phyloP scores from a whole-genome alignment of 2,329 filamentous ascomycete species.

The Chaetomiaceae sp. region DNA sequence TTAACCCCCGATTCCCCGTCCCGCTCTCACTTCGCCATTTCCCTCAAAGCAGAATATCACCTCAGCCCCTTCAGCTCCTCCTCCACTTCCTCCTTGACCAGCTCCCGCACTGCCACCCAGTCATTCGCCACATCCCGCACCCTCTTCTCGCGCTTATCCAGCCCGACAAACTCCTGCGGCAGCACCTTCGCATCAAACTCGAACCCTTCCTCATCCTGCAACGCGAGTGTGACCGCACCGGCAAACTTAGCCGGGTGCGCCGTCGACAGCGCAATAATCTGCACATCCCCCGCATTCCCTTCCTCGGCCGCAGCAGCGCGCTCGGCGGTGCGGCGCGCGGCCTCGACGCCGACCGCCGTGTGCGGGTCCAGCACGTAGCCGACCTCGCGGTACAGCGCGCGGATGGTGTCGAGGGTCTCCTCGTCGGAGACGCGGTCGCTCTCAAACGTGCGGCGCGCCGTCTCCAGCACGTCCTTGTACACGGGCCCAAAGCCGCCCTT shows the following conservation, averaged over 20 bases:
- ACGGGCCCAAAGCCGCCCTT: slow-evolving; percentile 77
- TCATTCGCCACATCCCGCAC: slow-evolving; percentile 63
- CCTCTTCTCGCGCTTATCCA: slow-evolving; percentile 69
- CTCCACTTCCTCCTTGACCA: slow-evolving; percentile 69
- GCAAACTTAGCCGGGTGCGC: slow-evolving; percentile 96
- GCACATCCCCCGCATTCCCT: too few species aligned
- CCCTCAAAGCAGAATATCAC: neutral
- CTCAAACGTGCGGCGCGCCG: slow-evolving; percentile 69
- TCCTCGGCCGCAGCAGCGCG: slow-evolving; percentile 44
- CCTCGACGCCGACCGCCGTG: slow-evolving; percentile 78
- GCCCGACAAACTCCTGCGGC: slow-evolving; percentile 72
- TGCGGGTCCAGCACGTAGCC: slow-evolving; percentile 87
- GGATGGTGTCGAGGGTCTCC: slow-evolving; percentile 64
- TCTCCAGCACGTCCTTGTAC: slow-evolving; percentile 62
- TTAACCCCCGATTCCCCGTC: neutral
- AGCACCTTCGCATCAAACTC: slow-evolving; percentile 69
- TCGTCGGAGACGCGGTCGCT: slow-evolving; percentile 66
- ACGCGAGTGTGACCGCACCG: slow-evolving; percentile 72
- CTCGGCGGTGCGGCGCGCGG: slow-evolving; percentile 62
- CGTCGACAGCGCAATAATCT: slow-evolving; percentile 82
- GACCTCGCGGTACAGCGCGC: slow-evolving; percentile 42
- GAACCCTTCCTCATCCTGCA: slow-evolving; percentile 66
- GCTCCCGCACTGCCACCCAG: slow-evolving; percentile 68
- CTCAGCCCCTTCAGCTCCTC: slow-evolving; percentile 43
- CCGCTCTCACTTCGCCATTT: neutral